These are phyloP conservation scores for Przewalskia tangutica DNA, from an alignment of 257 asterid genomes.

Conservation along the genomic window DNA sequence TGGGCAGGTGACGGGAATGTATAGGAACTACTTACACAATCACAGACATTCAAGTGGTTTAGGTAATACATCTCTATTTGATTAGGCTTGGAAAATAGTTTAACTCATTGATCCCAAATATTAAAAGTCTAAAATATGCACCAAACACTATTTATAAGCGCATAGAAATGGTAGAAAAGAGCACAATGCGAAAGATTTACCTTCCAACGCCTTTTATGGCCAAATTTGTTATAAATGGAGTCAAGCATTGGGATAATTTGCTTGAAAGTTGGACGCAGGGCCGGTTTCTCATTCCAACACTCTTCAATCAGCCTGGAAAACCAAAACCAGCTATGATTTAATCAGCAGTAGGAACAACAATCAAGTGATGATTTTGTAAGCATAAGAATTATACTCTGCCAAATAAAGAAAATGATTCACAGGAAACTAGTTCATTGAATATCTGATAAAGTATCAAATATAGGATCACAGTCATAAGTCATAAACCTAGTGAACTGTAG, in stretches of 20 bases:
- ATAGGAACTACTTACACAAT: background rate
- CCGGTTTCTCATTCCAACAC: constrained; percentile 73
- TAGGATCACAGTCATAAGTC: background rate
- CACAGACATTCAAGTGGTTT: background rate
- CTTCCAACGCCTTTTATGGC: constrained; percentile 82
- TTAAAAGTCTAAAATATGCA: background rate
- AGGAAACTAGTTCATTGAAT: background rate
- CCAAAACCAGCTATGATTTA: background rate
- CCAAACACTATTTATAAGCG: background rate
- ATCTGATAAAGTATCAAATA: background rate
- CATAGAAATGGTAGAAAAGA: background rate
- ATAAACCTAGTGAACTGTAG: background rate
- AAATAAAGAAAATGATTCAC: background rate
- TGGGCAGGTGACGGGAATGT: background rate
- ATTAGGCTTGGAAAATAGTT: background rate
- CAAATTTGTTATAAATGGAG: constrained; percentile 50
- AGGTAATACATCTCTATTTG: background rate
- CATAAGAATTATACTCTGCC: background rate
- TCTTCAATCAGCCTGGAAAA: constrained; percentile 72
- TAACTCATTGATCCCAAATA: background rate
- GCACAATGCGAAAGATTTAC: constrained; percentile 20
- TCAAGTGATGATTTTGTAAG: background rate
- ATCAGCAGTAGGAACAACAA: background rate
- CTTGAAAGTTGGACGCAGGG: constrained; percentile 74
- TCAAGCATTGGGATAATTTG: constrained; percentile 73